Conservation (phyloP, 1,139 yeast species). For the Arxiozyma bovina region DNA sequence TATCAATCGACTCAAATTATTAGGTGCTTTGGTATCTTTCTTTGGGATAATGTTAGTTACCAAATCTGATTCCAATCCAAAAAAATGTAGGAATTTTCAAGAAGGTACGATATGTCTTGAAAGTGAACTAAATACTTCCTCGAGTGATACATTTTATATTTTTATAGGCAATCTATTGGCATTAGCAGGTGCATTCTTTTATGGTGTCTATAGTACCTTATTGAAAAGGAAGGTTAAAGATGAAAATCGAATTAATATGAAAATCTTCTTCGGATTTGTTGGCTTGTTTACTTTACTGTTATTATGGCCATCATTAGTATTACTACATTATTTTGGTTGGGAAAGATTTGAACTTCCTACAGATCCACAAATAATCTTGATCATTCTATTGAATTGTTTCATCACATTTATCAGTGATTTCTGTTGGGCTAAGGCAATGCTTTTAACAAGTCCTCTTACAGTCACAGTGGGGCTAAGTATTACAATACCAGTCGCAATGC, state of each 20-base stretch:
- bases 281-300: constrained; percentile 69
- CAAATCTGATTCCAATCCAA: constrained; percentile 38
- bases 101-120: neutral
- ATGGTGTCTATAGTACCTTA: constrained; percentile 86
- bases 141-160: constrained; percentile 35
- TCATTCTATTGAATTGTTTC: constrained; percentile 57
- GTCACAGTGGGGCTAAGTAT: constrained; percentile 91
- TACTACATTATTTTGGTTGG: constrained; percentile 52
- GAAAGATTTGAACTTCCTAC: constrained; percentile 70
- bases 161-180: constrained; percentile 75
- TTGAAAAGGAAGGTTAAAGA: constrained; percentile 63
- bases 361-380: constrained; percentile 40
- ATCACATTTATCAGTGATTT: constrained; percentile 82
- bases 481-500: constrained; percentile 89
- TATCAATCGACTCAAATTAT: constrained; percentile 54
- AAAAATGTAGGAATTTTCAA: constrained; percentile 4
- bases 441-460: constrained; percentile 84
- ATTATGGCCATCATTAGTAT: constrained; percentile 75
- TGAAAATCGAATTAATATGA: constrained; percentile 72
- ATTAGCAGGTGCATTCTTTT: constrained; percentile 70
- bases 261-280: constrained; percentile 86
- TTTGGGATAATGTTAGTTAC: constrained; percentile 76
- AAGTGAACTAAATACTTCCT: constrained; percentile 3
- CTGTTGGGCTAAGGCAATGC: constrained; percentile 93
- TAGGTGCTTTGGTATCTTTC: constrained; percentile 64